Percentiles rank a stretch among this genome's conserved stretches.
phyloP scores from a whole-genome alignment of 352 stramenopile species.

The Saprolegnia parasitica region DNA sequence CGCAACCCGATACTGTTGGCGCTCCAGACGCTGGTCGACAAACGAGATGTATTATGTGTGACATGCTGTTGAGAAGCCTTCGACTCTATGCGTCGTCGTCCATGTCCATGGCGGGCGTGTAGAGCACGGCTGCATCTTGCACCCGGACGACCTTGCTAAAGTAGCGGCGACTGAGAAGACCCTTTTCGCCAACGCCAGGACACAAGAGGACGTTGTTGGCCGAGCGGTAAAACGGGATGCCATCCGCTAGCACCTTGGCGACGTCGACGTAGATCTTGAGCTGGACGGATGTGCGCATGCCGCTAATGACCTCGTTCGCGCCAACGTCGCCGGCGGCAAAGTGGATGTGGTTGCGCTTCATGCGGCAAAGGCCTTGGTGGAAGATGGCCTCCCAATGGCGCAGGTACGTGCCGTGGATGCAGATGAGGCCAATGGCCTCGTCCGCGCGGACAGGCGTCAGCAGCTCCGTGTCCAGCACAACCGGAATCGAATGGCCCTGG shows the following conservation, averaged over 20 bases:
- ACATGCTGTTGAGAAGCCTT: background rate
- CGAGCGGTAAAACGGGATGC: constrained; percentile 78
- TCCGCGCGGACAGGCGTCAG: constrained; percentile 44
- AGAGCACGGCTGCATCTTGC: constrained; percentile 46
- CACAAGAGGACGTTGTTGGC: constrained; percentile 83
- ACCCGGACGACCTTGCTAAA: constrained; percentile 54
- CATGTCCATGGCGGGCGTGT: constrained; percentile 10
- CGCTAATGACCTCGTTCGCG: constrained; percentile 62
- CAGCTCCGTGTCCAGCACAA: constrained; percentile 67
- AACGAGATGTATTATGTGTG: background rate
- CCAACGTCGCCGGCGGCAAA: constrained; percentile 53
- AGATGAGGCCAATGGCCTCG: constrained; percentile 44
- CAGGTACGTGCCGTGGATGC: constrained; percentile 76
- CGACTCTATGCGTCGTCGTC: constrained; percentile 1
- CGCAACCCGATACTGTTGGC: no score
- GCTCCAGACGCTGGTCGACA: no score
- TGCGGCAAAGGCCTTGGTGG: constrained; percentile 54
- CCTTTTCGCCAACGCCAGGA: constrained; percentile 45
- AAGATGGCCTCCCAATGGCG: constrained; percentile 66
- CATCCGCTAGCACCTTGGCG: constrained; percentile 46
- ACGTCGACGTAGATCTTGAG: constrained; percentile 76
- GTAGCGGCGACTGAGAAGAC: constrained; percentile 49
- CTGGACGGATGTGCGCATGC: constrained; percentile 65
- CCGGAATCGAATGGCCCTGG: constrained; percentile 65
- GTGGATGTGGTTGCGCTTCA: constrained; percentile 85